Evolutionary conservation across 2,329 filamentous ascomycete species (phyloP), one percentile per base, ranked within the genome.

Genomic region (Microcyclospora tardicrescens): DNA sequence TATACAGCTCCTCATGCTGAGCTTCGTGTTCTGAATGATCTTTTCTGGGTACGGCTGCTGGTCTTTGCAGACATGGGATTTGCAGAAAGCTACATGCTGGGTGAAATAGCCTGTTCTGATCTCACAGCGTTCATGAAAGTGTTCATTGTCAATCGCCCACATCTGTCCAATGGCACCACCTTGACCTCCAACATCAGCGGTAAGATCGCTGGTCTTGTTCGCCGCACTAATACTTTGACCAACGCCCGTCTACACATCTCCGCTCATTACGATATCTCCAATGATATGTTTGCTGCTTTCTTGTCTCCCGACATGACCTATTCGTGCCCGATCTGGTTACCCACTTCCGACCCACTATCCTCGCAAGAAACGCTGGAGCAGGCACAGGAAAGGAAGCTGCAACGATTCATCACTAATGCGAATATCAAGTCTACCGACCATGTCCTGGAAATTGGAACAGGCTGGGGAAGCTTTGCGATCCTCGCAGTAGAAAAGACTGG

Each of bases 241-340:
- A 68, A 66, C 41, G 72, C 77, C 10, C 66, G 75, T 10, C 63
- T 81, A 33, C 83, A 85, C 53, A 76, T 81, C 37, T 72, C 72
- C 2, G 78, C 79, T 4, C 81, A 85, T 47, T 85, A 85, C 55
- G 80, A 85, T 50, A 81, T 84, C 44, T 78, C 74, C 46, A 84
- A 84, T 52, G 75, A 77, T 41, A 81, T 84, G 76, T 84, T 84
- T 50, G 75, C 77, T 5, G 77, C 79, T 0, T 84, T 84, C 47
- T 64, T 84, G 19, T 81, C 77, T 0, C 67, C 72, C n/a, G 80
- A 84, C 52, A 84, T 84, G 79, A 83, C 79, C 3, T 84, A 83
- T 50, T 82, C 77, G 1, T 82, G 79, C 53, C 73, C 79, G 2
- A 75, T 82, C 36, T 81, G 79, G 78, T 62, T 67, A 33, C 62